Evolutionary conservation across 2,329 filamentous ascomycete species (phyloP).

Genomic region (Fusarium chuoi): DNA sequence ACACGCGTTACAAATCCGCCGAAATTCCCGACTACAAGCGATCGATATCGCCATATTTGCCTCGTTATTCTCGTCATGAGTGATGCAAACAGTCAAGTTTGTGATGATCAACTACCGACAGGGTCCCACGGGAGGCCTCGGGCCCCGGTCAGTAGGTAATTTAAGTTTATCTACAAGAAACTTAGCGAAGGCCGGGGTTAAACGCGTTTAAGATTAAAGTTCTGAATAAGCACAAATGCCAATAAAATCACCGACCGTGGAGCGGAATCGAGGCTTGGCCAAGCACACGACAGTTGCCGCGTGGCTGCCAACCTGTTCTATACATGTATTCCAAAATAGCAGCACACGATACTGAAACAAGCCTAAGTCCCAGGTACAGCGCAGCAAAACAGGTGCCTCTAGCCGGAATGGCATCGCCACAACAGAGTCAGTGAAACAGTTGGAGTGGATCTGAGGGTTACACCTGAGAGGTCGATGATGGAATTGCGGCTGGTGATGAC

Average conservation of each 20-base stretch:
- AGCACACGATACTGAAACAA: conserved; percentile 6
- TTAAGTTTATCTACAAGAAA: not conserved
- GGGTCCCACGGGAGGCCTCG: not conserved
- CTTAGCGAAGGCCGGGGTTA: not conserved
- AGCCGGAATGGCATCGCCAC: conserved; percentile 29
- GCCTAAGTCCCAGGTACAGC: not conserved
- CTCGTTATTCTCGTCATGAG: not conserved
- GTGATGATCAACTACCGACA: not conserved
- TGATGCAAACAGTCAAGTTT: not conserved
- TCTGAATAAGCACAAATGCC: conserved; percentile 2
- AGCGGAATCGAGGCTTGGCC: not conserved
- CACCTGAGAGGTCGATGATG: not conserved
- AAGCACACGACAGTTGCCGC: conserved; percentile 9
- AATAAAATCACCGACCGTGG: not conserved
- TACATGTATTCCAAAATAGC: conserved; percentile 24
- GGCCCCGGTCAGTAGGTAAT: not conserved
- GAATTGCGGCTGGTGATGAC: conserved; percentile 24
- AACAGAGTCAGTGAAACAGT: conserved; percentile 1
- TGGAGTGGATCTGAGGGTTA: not conserved
- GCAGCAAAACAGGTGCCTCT: too few relatives aligned
- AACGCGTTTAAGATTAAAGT: not conserved
- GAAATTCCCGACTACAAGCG: not conserved
- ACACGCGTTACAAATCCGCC: not conserved
- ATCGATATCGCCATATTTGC: not conserved
- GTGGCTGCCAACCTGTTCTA: not conserved